Conservation (phyloP, 768 basidiomycete species). For the Agaricus sinodeliciosus region DNA sequence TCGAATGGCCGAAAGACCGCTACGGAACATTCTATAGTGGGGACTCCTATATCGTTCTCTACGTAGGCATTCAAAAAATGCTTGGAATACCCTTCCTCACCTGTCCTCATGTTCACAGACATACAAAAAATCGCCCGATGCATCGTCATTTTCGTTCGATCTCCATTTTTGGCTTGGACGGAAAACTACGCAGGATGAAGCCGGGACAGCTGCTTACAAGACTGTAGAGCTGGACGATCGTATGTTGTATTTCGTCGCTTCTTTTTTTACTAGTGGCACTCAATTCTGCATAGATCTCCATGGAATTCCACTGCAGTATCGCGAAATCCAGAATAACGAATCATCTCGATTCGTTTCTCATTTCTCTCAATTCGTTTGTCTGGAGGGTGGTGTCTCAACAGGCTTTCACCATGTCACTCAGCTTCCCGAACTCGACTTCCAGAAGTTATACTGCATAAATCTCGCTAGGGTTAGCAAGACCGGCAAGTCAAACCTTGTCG, state of each 20-base stretch:
- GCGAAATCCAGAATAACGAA: constrained; percentile 56
- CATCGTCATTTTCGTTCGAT: constrained; percentile 43
- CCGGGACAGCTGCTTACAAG: constrained; percentile 58
- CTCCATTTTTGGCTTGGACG: constrained; percentile 63
- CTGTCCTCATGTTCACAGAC: constrained; percentile 30
- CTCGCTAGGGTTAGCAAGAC: constrained; percentile 19
- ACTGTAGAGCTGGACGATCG: constrained; percentile 63
- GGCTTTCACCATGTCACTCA: constrained; percentile 28
- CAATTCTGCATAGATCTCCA: constrained; percentile 36
- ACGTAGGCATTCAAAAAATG: constrained; percentile 30
- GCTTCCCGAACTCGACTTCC: constrained; percentile 26
- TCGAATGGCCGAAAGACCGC: constrained; percentile 45
- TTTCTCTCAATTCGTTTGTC: constrained; percentile 23
- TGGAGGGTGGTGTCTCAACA: constrained; percentile 24
- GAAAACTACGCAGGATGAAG: constrained; percentile 55
- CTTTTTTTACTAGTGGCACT: not conserved
- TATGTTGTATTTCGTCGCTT: constrained; percentile 21
- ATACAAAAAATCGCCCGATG: constrained; percentile 46
- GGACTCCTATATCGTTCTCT: constrained; percentile 59
- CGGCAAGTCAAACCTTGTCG: constrained; percentile 27
- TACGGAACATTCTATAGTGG: constrained; percentile 56
- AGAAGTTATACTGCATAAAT: constrained; percentile 45
- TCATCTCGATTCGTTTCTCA: constrained; percentile 34
- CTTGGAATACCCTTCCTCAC: not conserved
- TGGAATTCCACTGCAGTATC: constrained; percentile 52